Evolutionary conservation across 2,329 filamentous ascomycete species (phyloP).

Genomic region (Stromatinia cepivora): DNA sequence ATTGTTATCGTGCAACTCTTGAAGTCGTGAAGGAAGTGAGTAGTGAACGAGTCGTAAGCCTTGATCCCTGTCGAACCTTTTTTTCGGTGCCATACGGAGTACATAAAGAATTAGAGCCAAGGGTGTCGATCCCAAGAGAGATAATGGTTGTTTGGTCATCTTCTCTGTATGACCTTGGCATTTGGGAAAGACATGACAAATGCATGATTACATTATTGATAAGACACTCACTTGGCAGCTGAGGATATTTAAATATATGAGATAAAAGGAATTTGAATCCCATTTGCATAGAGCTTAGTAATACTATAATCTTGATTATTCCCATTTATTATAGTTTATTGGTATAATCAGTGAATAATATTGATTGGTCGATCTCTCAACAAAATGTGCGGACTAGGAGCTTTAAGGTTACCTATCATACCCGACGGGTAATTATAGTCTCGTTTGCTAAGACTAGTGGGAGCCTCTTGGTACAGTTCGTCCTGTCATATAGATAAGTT

Average conservation of each 20-base stretch:
- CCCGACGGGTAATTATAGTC: background rate
- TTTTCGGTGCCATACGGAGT: background rate
- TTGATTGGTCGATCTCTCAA: background rate
- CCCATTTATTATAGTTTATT: background rate
- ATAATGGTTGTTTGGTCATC: background rate
- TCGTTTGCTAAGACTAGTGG: background rate
- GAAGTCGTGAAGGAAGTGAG: background rate
- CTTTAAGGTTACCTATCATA: background rate
- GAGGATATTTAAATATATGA: background rate
- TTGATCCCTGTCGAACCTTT: background rate
- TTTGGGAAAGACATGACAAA: background rate
- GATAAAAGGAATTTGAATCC: too few species aligned
- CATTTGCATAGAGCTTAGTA: background rate
- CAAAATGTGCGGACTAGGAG: background rate
- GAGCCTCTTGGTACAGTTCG: background rate
- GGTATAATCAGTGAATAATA: background rate
- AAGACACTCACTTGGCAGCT: conserved; percentile 9
- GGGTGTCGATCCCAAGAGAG: background rate
- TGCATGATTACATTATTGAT: background rate
- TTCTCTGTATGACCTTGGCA: background rate
- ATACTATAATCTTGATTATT: conserved; percentile 3
- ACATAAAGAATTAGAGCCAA: background rate
- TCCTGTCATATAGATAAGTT: conserved; percentile 14
- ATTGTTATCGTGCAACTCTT: conserved; percentile 3
- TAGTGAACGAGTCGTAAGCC: too few species aligned